phyloP scores from a whole-genome alignment of 176 grass and related monocot genomes.

The Ensete glaucum region DNA sequence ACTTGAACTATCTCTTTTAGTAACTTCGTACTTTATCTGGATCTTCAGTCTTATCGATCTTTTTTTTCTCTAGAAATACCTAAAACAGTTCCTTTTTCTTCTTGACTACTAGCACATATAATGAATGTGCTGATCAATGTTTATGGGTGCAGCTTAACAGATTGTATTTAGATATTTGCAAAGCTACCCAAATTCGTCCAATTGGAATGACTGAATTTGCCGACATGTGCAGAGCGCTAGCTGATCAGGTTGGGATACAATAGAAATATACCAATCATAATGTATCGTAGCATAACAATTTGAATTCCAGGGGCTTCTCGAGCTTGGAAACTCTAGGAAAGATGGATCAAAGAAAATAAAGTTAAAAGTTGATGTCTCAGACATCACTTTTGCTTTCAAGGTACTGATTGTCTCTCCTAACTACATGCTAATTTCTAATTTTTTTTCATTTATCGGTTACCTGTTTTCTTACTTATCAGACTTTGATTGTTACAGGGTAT shows the following conservation, averaged over 20 bases:
- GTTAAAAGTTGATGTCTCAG: conserved; percentile 70
- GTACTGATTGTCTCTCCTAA: conserved; percentile 1
- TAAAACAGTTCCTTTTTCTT: not conserved
- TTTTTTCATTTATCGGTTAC: not conserved
- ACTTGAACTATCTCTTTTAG: not conserved
- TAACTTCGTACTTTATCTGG: not conserved
- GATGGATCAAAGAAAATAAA: conserved; percentile 65
- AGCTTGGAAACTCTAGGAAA: conserved; percentile 59
- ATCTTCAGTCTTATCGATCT: too few relatives aligned
- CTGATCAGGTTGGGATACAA: conserved; percentile 58
- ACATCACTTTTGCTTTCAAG: conserved; percentile 87
- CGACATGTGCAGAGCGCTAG: conserved; percentile 75
- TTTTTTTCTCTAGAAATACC: too few relatives aligned
- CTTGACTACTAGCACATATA: not conserved
- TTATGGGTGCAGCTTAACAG: conserved; percentile 56
- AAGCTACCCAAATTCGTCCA: conserved; percentile 66
- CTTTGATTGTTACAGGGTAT: conserved; percentile 39
- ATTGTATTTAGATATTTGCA: conserved; percentile 76
- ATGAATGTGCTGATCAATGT: conserved; percentile 7
- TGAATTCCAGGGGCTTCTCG: conserved; percentile 55
- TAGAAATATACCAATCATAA: not conserved
- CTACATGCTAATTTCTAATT: not conserved
- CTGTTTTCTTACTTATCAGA: not conserved
- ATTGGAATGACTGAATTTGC: conserved; percentile 76
- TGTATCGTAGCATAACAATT: conserved; percentile 15